Evolutionary conservation across 805 yeast genomes (phyloP).

Genomic region (Saccharomyces kudriavzevii): DNA sequence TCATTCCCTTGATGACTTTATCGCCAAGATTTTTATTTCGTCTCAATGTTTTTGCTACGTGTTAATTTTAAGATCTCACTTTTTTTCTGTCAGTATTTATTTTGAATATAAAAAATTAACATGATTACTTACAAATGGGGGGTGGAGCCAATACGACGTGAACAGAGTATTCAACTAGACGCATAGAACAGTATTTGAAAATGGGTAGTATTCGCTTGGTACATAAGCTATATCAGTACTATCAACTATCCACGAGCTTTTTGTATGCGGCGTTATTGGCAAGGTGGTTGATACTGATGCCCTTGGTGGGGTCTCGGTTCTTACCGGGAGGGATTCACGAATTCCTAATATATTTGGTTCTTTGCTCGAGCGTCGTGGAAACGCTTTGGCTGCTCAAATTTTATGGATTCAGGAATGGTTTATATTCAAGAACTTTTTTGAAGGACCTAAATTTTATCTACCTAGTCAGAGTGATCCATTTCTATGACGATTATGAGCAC

Average conservation of each 20-base stretch:
- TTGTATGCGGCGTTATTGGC: conserved; percentile 26
- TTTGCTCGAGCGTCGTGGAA: conserved; percentile 16
- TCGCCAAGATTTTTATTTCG: background rate
- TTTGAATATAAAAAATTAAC: background rate
- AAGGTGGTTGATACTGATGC: conserved; percentile 46
- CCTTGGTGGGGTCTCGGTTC: conserved; percentile 57
- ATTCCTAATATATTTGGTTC: conserved; percentile 35
- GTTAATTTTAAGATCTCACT: background rate
- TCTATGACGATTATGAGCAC: conserved; percentile 29
- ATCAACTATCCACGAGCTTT: conserved; percentile 20
- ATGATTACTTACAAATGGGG: background rate
- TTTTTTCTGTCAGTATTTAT: background rate
- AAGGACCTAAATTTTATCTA: conserved; percentile 25
- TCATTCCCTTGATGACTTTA: background rate
- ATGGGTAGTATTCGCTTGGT: conserved; percentile 3
- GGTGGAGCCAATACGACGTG: background rate
- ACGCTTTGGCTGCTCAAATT: conserved; percentile 21
- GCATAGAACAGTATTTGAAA: background rate
- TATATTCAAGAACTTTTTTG: conserved; percentile 14
- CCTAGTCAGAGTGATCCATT: conserved; percentile 23
- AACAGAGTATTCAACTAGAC: background rate
- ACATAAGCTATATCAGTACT: conserved; percentile 22
- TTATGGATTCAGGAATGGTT: conserved; percentile 13
- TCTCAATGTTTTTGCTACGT: background rate
- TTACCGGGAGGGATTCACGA: conserved; percentile 68